These are phyloP conservation scores for Apiospora kogelbergensis DNA, from an alignment of 2,329 filamentous ascomycete species.

Conservation along the genomic window DNA sequence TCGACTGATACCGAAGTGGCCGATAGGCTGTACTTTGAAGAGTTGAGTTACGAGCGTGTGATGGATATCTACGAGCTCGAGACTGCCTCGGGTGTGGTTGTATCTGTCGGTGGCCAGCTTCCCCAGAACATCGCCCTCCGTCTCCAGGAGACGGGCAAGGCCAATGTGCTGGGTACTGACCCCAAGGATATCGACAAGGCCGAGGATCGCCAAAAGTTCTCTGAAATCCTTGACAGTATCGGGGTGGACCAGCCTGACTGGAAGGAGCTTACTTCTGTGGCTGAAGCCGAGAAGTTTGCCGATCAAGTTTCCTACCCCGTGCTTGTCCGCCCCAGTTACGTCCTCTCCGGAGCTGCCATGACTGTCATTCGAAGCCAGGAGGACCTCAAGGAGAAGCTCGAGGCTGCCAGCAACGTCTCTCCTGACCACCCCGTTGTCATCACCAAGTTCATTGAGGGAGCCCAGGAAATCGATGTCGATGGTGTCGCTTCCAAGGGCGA, in stretches of 20 bases:
- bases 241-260: slow-evolving; percentile 96
- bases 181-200: slow-evolving; percentile 96
- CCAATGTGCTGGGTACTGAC: slow-evolving; percentile 88
- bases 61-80: slow-evolving; percentile 99
- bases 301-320: slow-evolving; percentile 88
- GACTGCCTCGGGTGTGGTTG: slow-evolving; percentile 79
- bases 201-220: slow-evolving; percentile 98
- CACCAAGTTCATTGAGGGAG: slow-evolving; percentile 96
- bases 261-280: slow-evolving; percentile 92
- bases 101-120: slow-evolving; percentile 93
- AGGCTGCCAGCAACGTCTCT: slow-evolving; percentile 85
- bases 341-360: slow-evolving; percentile 97
- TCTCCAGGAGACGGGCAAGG: slow-evolving; percentile 86
- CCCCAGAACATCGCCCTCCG: slow-evolving; percentile 97
- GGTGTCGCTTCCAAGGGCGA: slow-evolving; percentile 85
- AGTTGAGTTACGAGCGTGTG: slow-evolving; percentile 93
- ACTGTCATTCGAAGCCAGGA: slow-evolving; percentile 87
- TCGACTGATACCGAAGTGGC: slow-evolving; percentile 85
- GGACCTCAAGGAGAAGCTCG: slow-evolving; percentile 92
- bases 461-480: slow-evolving; percentile 94
- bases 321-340: slow-evolving; percentile 90
- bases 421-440: slow-evolving; percentile 98
- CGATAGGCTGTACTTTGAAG: slow-evolving; percentile 94
- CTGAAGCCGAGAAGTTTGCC: slow-evolving; percentile 85
- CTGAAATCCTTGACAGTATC: slow-evolving; percentile 93